These are phyloP conservation scores for Pleurotus cornucopiae DNA, from an alignment of 768 basidiomycete genomes.

Conservation along the genomic window DNA sequence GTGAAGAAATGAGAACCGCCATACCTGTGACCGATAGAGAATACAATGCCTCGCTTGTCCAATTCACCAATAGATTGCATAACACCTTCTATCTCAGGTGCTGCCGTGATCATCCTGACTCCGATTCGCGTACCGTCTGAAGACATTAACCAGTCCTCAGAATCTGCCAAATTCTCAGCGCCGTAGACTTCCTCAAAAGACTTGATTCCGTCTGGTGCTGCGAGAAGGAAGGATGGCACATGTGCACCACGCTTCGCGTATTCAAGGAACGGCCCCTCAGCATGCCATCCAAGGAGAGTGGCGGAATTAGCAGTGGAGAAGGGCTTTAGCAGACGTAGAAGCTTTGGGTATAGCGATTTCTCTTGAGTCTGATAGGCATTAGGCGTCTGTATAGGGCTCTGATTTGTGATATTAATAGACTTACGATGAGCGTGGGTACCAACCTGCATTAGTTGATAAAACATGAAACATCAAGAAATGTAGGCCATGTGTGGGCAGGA, in stretches of 20 bases:
- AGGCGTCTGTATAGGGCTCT: not conserved
- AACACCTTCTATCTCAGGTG: slow-evolving; percentile 84
- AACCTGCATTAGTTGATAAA: slow-evolving; percentile 29
- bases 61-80: slow-evolving; percentile 63
- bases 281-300: slow-evolving; percentile 83
- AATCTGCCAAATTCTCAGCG: slow-evolving; percentile 52
- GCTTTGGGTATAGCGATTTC: slow-evolving; percentile 64
- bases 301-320: slow-evolving; percentile 63
- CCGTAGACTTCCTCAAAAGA: slow-evolving; percentile 78
- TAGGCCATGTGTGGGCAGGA: slow-evolving; percentile 13
- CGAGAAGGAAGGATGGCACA: slow-evolving; percentile 56
- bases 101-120: slow-evolving; percentile 79
- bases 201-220: slow-evolving; percentile 58
- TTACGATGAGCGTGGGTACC: slow-evolving; percentile 69
- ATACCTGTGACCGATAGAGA: slow-evolving; percentile 90
- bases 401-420: slow-evolving; percentile 16
- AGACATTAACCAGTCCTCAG: slow-evolving; percentile 65
- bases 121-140: slow-evolving; percentile 42
- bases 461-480: slow-evolving; percentile 19
- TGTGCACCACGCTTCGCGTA: slow-evolving; percentile 83
- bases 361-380: slow-evolving; percentile 63
- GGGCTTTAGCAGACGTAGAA: slow-evolving; percentile 66
- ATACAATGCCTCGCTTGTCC: slow-evolving; percentile 60
- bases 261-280: slow-evolving; percentile 87
- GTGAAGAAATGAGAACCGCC: not conserved